phyloP scores from a whole-genome alignment of 257 asterid genomes.

The Paulownia fortunei region DNA sequence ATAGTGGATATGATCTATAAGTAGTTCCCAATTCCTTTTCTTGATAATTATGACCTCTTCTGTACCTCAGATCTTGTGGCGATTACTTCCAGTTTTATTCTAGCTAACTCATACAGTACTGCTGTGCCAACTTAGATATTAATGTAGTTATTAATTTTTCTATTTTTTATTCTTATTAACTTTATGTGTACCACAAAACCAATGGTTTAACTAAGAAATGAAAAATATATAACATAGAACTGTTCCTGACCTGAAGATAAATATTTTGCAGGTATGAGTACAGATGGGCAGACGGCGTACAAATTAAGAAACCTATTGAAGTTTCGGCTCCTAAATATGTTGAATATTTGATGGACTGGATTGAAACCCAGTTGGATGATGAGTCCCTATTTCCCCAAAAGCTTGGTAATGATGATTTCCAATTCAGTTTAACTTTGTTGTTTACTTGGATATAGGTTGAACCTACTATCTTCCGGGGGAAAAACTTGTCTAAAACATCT shows the following conservation, averaged over 20 bases:
- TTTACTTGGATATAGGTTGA: background rate
- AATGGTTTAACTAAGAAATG: constrained; percentile 4
- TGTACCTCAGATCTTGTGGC: background rate
- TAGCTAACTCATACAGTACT: background rate
- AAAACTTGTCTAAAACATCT: too few species aligned
- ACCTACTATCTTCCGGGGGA: background rate
- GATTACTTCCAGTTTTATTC: background rate
- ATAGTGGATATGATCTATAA: constrained; percentile 7
- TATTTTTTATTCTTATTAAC: background rate
- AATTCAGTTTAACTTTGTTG: background rate
- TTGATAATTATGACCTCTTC: background rate
- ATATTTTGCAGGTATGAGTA: constrained; percentile 74
- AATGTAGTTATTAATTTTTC: background rate
- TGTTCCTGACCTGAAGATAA: constrained; percentile 18
- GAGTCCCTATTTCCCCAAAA: constrained; percentile 57
- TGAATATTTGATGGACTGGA: constrained; percentile 61
- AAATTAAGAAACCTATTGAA: constrained; percentile 89
- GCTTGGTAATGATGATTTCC: constrained; percentile 54
- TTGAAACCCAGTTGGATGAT: constrained; percentile 61
- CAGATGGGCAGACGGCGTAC: constrained; percentile 96
- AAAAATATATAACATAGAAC: background rate
- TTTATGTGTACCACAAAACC: background rate
- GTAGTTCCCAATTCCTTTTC: constrained; percentile 11
- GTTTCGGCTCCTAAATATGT: constrained; percentile 78
- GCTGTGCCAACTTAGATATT: background rate